Percentiles rank a stretch among this genome's conserved stretches.
phyloP scores from a whole-genome alignment of 2,329 filamentous ascomycete genomes.

The Keithomyces neogunnii region DNA sequence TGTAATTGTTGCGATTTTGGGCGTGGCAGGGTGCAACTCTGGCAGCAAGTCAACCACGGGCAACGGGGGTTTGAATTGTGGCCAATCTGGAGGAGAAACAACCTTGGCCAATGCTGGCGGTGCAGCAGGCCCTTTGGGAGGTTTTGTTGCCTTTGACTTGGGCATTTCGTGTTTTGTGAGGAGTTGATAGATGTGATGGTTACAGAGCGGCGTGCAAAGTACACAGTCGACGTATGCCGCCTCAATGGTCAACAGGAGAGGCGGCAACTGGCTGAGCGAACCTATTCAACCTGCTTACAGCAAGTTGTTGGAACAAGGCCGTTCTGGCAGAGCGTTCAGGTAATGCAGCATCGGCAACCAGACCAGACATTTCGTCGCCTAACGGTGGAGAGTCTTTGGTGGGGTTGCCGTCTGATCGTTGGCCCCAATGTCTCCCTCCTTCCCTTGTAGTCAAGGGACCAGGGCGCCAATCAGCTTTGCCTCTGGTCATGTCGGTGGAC shows the following conservation, averaged over 20 bases:
- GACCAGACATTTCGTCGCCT: background rate
- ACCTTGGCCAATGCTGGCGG: conserved; percentile 8
- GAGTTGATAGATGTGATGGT: background rate
- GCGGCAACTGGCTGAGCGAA: too few relatives aligned
- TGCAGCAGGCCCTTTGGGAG: conserved; percentile 10
- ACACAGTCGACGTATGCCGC: too few relatives aligned
- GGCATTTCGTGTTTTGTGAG: conserved; percentile 16
- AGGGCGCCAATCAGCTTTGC: background rate
- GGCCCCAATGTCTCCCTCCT: background rate
- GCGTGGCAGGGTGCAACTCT: conserved; percentile 37
- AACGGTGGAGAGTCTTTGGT: background rate
- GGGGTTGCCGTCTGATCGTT: background rate
- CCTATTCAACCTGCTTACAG: too few relatives aligned
- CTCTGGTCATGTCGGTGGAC: background rate
- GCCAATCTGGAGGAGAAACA: conserved; percentile 50
- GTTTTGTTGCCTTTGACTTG: conserved; percentile 23
- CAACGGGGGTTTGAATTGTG: conserved; percentile 58
- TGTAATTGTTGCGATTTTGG: conserved; percentile 64
- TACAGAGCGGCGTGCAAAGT: background rate
- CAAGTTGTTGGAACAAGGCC: too few relatives aligned
- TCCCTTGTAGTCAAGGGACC: background rate
- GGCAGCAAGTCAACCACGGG: conserved; percentile 57
- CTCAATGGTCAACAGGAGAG: too few relatives aligned
- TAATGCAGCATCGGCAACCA: background rate
- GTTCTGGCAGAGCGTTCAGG: background rate